These are phyloP conservation scores for Mortierella sp. DNA, from an alignment of 371 early-diverging fungal species.

Conservation along the genomic window DNA sequence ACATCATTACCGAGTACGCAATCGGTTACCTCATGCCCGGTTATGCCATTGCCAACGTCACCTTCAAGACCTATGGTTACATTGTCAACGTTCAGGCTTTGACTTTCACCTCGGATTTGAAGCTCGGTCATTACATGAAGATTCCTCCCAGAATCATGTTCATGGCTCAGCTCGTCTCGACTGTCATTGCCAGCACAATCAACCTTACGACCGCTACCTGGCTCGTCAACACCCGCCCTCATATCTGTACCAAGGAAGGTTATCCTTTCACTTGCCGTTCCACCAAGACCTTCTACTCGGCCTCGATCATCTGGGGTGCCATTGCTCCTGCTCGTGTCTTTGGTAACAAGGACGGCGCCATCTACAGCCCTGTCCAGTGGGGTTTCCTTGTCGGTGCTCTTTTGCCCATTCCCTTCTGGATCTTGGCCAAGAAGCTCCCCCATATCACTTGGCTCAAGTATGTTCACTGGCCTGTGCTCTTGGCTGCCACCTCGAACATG, in stretches of 20 bases:
- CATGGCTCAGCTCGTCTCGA: conserved; percentile 66
- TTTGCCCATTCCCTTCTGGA: conserved; percentile 61
- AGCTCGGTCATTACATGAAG: conserved; percentile 75
- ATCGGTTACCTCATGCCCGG: conserved; percentile 69
- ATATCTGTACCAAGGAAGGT: conserved; percentile 62
- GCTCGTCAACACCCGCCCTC: conserved; percentile 61
- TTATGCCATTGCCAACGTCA: conserved; percentile 50
- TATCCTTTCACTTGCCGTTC: conserved; percentile 65
- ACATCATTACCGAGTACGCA: conserved; percentile 72
- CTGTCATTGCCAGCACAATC: conserved; percentile 65
- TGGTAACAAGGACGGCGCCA: conserved; percentile 58
- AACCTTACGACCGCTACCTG: conserved; percentile 67
- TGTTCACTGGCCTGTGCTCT: too few relatives aligned
- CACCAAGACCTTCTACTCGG: conserved; percentile 51
- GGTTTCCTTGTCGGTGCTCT: conserved; percentile 66
- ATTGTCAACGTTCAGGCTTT: conserved; percentile 63
- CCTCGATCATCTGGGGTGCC: conserved; percentile 67
- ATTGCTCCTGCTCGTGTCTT: conserved; percentile 77
- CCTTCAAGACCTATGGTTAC: conserved; percentile 61
- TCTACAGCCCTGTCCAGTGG: conserved; percentile 65
- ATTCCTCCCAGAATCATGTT: conserved; percentile 77
- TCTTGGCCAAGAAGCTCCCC: conserved; percentile 54
- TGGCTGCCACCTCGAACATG: too few relatives aligned
- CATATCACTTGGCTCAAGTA: conserved; percentile 55
- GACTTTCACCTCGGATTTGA: conserved; percentile 55